Evolutionary conservation across 306 rosid genomes (phyloP).

Genomic region (Pyrus communis): DNA sequence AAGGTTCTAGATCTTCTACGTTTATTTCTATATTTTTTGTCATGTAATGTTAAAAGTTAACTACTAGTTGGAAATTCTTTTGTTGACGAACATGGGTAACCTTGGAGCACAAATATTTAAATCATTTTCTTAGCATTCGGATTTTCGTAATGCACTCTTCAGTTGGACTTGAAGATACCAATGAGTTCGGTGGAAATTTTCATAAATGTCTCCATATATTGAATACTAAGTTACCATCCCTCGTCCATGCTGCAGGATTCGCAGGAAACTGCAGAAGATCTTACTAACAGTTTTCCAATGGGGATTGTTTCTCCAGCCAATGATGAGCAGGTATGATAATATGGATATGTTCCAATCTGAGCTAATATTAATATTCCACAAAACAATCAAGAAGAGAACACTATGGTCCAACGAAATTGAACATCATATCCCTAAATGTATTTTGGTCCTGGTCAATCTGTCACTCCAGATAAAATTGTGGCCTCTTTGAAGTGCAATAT

Average conservation of each 20-base stretch:
- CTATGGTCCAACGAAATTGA: not conserved
- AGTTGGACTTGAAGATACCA: not conserved
- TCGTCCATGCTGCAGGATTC: conserved; percentile 41
- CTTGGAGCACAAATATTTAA: not conserved
- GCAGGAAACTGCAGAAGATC: conserved; percentile 43
- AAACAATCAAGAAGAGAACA: not conserved
- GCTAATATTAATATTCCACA: not conserved
- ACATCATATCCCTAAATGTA: not conserved
- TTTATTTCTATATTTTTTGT: not conserved
- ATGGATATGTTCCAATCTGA: not conserved
- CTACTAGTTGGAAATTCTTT: not conserved
- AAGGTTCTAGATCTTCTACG: not conserved
- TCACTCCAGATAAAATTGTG: not conserved
- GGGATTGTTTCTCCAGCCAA: conserved; percentile 47
- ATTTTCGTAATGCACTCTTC: not conserved
- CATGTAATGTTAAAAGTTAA: not conserved
- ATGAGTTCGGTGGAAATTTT: not conserved
- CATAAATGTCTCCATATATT: not conserved
- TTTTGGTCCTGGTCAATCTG: not conserved
- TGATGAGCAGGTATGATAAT: conserved; percentile 67
- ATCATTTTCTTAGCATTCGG: not conserved
- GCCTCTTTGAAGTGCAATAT: not conserved
- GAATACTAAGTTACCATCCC: not conserved
- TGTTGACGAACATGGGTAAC: not conserved
- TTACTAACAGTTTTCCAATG: conserved; percentile 34